Conservation (phyloP, 2,329 filamentous ascomycete genomes). For the Epichloe bromicola region DNA sequence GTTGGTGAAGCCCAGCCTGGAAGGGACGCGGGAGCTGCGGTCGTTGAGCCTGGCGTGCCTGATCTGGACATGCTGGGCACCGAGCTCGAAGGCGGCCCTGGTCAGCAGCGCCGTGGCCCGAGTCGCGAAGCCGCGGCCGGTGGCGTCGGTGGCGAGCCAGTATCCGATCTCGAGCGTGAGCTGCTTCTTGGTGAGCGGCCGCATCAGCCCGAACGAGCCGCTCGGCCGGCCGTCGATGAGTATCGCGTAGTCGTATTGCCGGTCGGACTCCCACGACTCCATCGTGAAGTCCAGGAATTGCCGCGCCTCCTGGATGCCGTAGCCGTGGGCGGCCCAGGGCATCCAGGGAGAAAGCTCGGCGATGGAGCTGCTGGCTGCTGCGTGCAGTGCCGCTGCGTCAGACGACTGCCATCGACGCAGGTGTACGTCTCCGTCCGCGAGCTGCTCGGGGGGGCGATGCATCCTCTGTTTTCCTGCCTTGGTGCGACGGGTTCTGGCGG, state of each 20-base stretch:
- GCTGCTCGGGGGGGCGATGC: slow-evolving; percentile 5
- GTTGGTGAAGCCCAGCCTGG: slow-evolving; percentile 5
- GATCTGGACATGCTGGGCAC: slow-evolving; percentile 8
- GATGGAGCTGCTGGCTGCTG: slow-evolving; percentile 6
- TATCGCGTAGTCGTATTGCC: slow-evolving; percentile 9
- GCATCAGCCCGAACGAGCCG: slow-evolving; percentile 9
- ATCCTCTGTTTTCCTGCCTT: no score
- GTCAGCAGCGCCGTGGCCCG: slow-evolving; percentile 8
- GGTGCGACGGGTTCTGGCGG: no score
- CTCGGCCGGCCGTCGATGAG: slow-evolving; percentile 1
- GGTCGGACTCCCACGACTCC: slow-evolving; percentile 5
- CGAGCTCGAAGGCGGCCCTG: slow-evolving; percentile 7
- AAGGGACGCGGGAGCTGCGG: slow-evolving; percentile 6
- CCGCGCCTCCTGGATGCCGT: slow-evolving; percentile 5
- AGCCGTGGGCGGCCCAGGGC: slow-evolving; percentile 9
- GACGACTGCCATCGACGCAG: slow-evolving; percentile 8
- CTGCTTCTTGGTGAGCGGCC: neutral
- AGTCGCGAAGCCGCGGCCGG: slow-evolving; percentile 9
- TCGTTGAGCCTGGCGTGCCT: slow-evolving; percentile 7
- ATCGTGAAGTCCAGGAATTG: slow-evolving; percentile 2
- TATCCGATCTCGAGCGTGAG: slow-evolving; percentile 9
- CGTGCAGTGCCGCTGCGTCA: slow-evolving; percentile 4
- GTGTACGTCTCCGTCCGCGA: slow-evolving; percentile 5
- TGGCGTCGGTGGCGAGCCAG: slow-evolving; percentile 9
- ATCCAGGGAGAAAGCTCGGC: slow-evolving; percentile 9